A percentile compares a stretch with the other conserved stretches of the same genome.
phyloP scores from a whole-genome alignment of 2,329 filamentous ascomycete species.

The Cytospora chrysosperma region DNA sequence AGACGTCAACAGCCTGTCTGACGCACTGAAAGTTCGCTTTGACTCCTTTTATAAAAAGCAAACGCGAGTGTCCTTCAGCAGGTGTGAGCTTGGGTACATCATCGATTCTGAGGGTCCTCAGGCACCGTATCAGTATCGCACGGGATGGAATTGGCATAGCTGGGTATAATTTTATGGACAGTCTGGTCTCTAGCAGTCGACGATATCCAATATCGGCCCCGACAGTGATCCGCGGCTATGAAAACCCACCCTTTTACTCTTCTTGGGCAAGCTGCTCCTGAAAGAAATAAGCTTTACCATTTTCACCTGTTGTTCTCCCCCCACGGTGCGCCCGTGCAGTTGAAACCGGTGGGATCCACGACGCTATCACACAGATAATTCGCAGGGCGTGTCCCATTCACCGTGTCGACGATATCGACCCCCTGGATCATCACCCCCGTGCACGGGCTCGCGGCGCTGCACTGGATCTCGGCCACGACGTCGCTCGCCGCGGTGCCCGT shows the following conservation, averaged over 20 bases:
- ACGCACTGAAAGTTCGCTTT: constrained; percentile 26
- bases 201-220: background rate
- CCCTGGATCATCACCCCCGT: constrained; percentile 15
- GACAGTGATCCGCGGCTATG: background rate
- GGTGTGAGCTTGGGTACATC: constrained; percentile 25
- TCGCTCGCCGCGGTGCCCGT: constrained; percentile 23
- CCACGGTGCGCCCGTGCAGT: constrained; percentile 23
- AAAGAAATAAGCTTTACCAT: too few relatives aligned
- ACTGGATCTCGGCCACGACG: constrained; percentile 22
- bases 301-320: constrained; percentile 19
- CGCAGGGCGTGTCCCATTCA: constrained; percentile 17
- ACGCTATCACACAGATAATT: constrained; percentile 23
- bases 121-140: constrained; percentile 17
- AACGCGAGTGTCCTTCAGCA: constrained; percentile 25
- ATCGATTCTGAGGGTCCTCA: constrained; percentile 21
- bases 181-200: background rate
- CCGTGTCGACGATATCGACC: constrained; percentile 14
- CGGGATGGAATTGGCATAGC: constrained; percentile 20
- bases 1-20: constrained; percentile 20
- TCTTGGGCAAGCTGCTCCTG: too few relatives aligned
- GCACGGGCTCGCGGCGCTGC: constrained; percentile 23
- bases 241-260: too few relatives aligned
- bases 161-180: constrained; percentile 10
- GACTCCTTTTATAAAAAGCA: constrained; percentile 27
- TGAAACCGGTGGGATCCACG: constrained; percentile 17